A percentile compares a stretch with the other conserved stretches of the same genome.
These are phyloP conservation scores for Saccharomycopsis sp. DNA, from an alignment of 805 yeast genomes.

Conservation along the genomic window DNA sequence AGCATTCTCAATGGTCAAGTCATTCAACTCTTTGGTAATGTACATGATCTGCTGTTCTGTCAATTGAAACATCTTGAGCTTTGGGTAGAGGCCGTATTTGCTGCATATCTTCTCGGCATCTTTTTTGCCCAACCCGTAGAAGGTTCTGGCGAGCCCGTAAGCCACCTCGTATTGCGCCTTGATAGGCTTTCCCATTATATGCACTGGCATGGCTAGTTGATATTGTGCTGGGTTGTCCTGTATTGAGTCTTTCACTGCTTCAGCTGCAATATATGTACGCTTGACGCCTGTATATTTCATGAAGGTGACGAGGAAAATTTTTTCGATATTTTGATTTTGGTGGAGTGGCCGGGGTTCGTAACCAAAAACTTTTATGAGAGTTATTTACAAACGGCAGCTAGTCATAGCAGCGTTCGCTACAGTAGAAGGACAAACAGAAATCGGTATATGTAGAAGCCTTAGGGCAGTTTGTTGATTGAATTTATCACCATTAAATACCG, in stretches of 20 bases:
- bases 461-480: too few species aligned
- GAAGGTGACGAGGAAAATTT: background rate
- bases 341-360: background rate
- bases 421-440: too few species aligned
- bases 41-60: conserved; percentile 82
- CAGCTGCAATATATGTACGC: too few species aligned
- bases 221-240: background rate
- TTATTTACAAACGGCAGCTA: too few species aligned
- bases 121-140: conserved; percentile 78
- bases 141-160: conserved; percentile 69
- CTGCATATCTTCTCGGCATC: conserved; percentile 77
- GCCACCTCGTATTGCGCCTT: conserved; percentile 32
- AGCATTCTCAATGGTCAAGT: conserved; percentile 75
- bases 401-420: too few species aligned
- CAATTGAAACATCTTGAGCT: conserved; percentile 90
- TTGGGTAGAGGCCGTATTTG: conserved; percentile 83
- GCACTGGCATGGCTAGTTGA: conserved; percentile 39
- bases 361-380: too few species aligned
- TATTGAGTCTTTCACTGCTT: background rate
- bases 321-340: background rate
- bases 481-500: too few species aligned
- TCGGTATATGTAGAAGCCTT: too few species aligned
- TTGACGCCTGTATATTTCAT: too few species aligned
- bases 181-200: conserved; percentile 45
- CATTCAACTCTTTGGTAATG: conserved; percentile 80